Conservation (phyloP, 495 filamentous ascomycete genomes). For the Recurvomyces mirabilis region DNA sequence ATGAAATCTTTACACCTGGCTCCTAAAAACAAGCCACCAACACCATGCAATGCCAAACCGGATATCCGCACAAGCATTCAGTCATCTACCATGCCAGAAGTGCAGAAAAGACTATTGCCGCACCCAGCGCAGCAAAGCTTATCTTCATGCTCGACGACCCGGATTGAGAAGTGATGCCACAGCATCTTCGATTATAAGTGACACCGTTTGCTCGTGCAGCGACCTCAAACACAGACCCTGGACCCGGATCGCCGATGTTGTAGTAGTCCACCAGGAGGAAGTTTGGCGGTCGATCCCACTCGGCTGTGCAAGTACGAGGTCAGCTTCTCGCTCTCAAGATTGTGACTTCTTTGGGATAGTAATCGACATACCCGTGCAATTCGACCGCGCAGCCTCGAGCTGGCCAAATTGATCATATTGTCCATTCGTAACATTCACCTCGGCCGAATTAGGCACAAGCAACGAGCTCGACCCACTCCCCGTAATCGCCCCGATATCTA, state of each 20-base stretch:
- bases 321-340: background rate
- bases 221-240: constrained; percentile 82
- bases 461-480: constrained; percentile 1
- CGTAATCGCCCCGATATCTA: constrained; percentile 31
- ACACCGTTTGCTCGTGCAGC: constrained; percentile 80
- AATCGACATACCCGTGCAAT: constrained; percentile 49
- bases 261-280: constrained; percentile 88
- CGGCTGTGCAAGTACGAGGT: constrained; percentile 21
- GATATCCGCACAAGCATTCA: background rate
- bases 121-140: constrained; percentile 4
- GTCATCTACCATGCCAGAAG: constrained; percentile 3
- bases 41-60: background rate
- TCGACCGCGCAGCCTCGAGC: constrained; percentile 54
- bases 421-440: constrained; percentile 61
- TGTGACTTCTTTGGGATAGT: no score
- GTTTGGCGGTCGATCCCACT: constrained; percentile 66
- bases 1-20: no score
- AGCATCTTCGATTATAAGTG: constrained; percentile 64
- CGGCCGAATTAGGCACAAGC: constrained; percentile 63
- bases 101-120: constrained; percentile 6
- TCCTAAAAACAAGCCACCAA: no score
- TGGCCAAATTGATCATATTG: constrained; percentile 47
- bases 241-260: constrained; percentile 51
- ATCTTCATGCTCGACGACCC: background rate
- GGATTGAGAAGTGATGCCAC: constrained; percentile 37